A percentile compares a stretch with the other conserved stretches of the same genome.
Evolutionary conservation across 768 basidiomycete species (phyloP).

Genomic region (Neoboletus subvelutipes): DNA sequence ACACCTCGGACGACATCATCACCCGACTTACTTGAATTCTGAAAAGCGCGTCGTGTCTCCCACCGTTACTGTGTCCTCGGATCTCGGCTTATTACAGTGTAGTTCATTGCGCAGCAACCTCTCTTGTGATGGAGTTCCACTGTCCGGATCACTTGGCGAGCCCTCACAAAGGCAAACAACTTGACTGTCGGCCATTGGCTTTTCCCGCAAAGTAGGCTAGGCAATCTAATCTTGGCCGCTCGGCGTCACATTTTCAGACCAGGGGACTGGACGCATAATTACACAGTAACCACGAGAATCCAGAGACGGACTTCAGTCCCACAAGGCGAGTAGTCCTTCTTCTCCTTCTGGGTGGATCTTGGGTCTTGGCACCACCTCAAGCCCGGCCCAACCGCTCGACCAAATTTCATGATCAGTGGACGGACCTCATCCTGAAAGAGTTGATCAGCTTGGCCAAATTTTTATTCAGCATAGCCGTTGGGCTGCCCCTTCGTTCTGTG

Average conservation of each 20-base stretch:
- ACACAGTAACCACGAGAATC: slow-evolving; percentile 3
- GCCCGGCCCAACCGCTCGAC: background rate
- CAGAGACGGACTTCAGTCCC: background rate
- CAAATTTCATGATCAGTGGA: background rate
- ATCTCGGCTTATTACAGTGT: background rate
- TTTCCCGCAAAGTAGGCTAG: background rate
- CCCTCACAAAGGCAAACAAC: background rate
- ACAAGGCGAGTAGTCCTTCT: background rate
- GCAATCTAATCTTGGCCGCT: background rate
- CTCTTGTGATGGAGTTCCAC: background rate
- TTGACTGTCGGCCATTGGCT: background rate
- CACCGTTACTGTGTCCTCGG: background rate
- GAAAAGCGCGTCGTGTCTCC: too few species aligned
- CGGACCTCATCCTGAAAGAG: background rate
- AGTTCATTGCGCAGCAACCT: background rate
- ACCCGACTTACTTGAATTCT: too few species aligned
- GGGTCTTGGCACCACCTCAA: background rate
- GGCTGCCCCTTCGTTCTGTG: slow-evolving; percentile 7
- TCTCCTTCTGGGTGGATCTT: background rate
- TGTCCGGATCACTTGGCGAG: background rate
- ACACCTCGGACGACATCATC: too few species aligned
- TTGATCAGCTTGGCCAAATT: background rate
- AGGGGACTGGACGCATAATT: background rate
- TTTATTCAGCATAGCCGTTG: background rate
- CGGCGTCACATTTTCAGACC: background rate